Percentiles rank a stretch among this genome's conserved stretches.
Evolutionary conservation across 225 moss, liverwort and hornwort genomes (phyloP).

Genomic region (Bryum argenteum): DNA sequence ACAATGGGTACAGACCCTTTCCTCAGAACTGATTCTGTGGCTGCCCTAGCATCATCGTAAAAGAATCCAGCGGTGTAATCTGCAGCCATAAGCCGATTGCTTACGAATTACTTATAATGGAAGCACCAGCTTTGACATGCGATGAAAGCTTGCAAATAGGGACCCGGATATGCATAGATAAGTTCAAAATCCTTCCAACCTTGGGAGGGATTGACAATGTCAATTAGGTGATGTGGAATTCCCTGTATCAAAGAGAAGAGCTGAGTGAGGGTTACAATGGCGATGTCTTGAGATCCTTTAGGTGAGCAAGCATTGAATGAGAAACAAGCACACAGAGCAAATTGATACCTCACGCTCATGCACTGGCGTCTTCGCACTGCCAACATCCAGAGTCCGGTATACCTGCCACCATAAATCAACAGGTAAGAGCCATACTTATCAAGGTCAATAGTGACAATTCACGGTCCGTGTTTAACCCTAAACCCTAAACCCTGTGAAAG

Average conservation of each 20-base stretch:
- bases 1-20: slow-evolving; percentile 81
- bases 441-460: neutral
- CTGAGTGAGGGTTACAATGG: slow-evolving; percentile 27
- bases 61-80: slow-evolving; percentile 91
- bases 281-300: slow-evolving; percentile 13
- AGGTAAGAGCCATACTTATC: slow-evolving; percentile 3
- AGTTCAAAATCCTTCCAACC: slow-evolving; percentile 35
- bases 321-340: neutral
- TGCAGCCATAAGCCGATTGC: slow-evolving; percentile 37
- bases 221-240: slow-evolving; percentile 82
- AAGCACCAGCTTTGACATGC: slow-evolving; percentile 14
- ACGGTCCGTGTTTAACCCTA: slow-evolving; percentile 16
- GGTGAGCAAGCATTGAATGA: slow-evolving; percentile 2
- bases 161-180: too few relatives aligned
- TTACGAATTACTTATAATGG: slow-evolving; percentile 6
- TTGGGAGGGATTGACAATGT: slow-evolving; percentile 70
- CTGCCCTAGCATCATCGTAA: slow-evolving; percentile 83
- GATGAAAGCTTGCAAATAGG: neutral
- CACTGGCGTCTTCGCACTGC: slow-evolving; percentile 90
- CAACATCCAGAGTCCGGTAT: slow-evolving; percentile 78
- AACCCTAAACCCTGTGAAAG: slow-evolving; percentile 18
- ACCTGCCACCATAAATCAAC: slow-evolving; percentile 51
- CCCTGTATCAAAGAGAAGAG: slow-evolving; percentile 46
- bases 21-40: slow-evolving; percentile 71
- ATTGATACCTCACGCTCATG: slow-evolving; percentile 68